Percentiles rank a stretch among this genome's conserved stretches.
These are phyloP conservation scores for Tricholoma terreum DNA, from an alignment of 768 basidiomycete genomes.

Conservation along the genomic window DNA sequence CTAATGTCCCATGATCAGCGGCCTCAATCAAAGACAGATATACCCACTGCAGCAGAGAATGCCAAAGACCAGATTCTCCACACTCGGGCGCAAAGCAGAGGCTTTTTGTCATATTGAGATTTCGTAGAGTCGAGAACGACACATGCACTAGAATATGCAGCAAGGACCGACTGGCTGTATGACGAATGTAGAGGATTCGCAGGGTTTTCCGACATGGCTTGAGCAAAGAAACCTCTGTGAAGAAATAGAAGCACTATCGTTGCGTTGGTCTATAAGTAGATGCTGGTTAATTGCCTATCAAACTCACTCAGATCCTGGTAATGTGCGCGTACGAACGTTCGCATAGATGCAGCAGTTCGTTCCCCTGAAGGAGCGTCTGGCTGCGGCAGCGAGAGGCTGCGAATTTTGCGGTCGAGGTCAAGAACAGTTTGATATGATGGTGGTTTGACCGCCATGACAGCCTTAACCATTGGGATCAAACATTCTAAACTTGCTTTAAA, in stretches of 20 bases:
- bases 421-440: constrained; percentile 46
- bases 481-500: constrained; percentile 40
- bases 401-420: constrained; percentile 49
- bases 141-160: constrained; percentile 51
- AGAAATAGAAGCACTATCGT: constrained; percentile 48
- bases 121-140: constrained; percentile 40
- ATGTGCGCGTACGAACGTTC: constrained; percentile 38
- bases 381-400: constrained; percentile 30
- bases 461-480: constrained; percentile 39
- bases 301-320: constrained; percentile 45
- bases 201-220: constrained; percentile 48
- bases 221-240: constrained; percentile 56
- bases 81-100: constrained; percentile 45
- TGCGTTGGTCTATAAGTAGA: constrained; percentile 7
- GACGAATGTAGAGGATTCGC: constrained; percentile 45
- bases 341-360: constrained; percentile 39
- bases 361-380: constrained; percentile 22
- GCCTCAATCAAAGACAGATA: neutral
- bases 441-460: constrained; percentile 38
- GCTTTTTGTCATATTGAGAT: constrained; percentile 41
- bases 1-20: constrained; percentile 22
- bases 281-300: neutral
- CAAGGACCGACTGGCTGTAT: constrained; percentile 48
- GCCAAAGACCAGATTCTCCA: constrained; percentile 60
- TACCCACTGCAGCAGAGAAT: constrained; percentile 52